Conservation (phyloP, 805 yeast genomes). For the Isabelozyma pseudorhagii region DNA sequence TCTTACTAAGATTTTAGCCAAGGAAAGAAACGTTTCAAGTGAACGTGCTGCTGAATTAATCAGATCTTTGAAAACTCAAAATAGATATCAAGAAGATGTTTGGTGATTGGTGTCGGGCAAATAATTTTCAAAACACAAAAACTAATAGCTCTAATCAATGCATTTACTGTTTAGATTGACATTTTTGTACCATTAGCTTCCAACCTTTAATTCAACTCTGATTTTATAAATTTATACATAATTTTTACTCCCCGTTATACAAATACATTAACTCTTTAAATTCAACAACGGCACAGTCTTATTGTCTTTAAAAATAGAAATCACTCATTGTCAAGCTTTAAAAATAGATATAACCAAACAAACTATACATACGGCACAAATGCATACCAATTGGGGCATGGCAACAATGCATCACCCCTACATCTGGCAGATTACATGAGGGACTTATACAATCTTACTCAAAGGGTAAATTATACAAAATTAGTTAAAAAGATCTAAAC, state of each 20-base stretch:
- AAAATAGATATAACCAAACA: too few species aligned
- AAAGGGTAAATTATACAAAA: neutral
- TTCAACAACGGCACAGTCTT: neutral
- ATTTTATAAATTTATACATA: neutral
- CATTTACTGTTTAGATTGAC: neutral
- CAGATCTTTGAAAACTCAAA: conserved; percentile 75
- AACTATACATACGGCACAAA: too few species aligned
- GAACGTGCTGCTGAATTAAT: conserved; percentile 74
- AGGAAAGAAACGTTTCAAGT: conserved; percentile 59
- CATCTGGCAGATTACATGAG: too few species aligned
- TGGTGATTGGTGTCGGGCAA: conserved; percentile 56
- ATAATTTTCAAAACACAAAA: neutral
- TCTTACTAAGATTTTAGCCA: conserved; percentile 57
- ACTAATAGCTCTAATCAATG: neutral
- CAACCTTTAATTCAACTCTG: neutral
- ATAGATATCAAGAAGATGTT: conserved; percentile 95
- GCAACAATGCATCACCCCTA: too few species aligned
- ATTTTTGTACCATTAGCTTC: neutral
- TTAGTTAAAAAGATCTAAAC: neutral
- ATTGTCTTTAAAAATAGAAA: too few species aligned
- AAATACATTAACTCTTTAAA: neutral
- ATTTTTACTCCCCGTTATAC: neutral
- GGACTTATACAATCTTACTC: neutral
- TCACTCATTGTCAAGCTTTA: too few species aligned
- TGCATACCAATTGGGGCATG: too few species aligned